Conservation (phyloP, 306 rosid genomes). For the Parietaria judaica region DNA sequence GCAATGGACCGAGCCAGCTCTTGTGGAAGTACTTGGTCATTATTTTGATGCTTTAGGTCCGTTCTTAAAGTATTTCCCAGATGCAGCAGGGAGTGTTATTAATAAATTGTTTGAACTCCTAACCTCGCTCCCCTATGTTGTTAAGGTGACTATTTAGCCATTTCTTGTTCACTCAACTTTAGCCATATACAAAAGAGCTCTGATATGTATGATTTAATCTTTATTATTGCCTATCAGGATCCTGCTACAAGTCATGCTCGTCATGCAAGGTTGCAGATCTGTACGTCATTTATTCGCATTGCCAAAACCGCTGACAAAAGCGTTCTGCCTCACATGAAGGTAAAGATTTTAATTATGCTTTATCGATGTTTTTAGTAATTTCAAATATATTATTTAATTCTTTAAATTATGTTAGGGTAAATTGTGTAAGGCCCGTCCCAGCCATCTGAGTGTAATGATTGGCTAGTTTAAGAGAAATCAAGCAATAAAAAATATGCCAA, state of each 20-base stretch:
- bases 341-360: constrained; percentile 12
- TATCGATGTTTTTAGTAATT: no score
- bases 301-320: constrained; percentile 92
- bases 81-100: constrained; percentile 85
- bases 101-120: constrained; percentile 87
- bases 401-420: no score
- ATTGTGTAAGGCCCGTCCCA: no score
- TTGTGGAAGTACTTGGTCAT: constrained; percentile 82
- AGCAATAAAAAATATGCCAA: no score
- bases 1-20: constrained; percentile 83
- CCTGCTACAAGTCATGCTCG: constrained; percentile 61
- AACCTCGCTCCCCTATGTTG: constrained; percentile 63
- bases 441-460: no score
- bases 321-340: constrained; percentile 98
- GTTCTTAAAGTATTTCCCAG: constrained; percentile 75
- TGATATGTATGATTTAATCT: constrained; percentile 16
- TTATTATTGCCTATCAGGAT: constrained; percentile 49
- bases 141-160: constrained; percentile 43
- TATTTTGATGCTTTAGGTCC: constrained; percentile 90
- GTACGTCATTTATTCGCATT: constrained; percentile 89
- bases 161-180: constrained; percentile 15
- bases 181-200: constrained; percentile 10
- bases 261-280: constrained; percentile 85
- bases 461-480: no score
- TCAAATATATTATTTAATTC: neutral